Conservation (phyloP, 768 basidiomycete genomes). For the Candolleomyces aberdarensis region DNA sequence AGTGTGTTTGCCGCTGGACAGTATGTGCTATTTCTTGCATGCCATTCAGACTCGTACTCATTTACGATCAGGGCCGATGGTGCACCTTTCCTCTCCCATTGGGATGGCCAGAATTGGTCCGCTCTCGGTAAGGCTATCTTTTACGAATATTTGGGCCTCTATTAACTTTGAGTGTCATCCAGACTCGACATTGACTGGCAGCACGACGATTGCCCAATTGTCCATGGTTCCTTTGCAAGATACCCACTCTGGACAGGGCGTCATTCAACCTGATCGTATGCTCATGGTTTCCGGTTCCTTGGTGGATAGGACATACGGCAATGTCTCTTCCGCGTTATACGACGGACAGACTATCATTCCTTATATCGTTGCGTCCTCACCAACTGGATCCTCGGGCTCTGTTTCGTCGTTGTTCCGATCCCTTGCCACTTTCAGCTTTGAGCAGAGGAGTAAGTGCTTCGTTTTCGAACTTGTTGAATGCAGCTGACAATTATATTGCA, state of each 20-base stretch:
- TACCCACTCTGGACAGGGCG: conserved; percentile 63
- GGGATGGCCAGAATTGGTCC: conserved; percentile 81
- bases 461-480: conserved; percentile 4
- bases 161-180: conserved; percentile 2
- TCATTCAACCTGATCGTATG: conserved; percentile 84
- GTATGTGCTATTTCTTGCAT: conserved; percentile 38
- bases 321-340: conserved; percentile 81
- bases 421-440: conserved; percentile 72
- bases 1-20: conserved; percentile 91
- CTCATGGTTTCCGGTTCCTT: conserved; percentile 84
- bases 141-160: not conserved
- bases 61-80: conserved; percentile 49
- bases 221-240: conserved; percentile 86
- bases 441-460: conserved; percentile 54
- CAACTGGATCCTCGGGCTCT: conserved; percentile 65
- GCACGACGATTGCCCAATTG: conserved; percentile 75
- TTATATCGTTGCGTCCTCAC: conserved; percentile 67
- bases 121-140: conserved; percentile 46
- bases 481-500: conserved; percentile 24
- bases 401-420: conserved; percentile 84
- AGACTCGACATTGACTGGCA: conserved; percentile 55
- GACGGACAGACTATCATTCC: conserved; percentile 84
- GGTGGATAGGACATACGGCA: conserved; percentile 65
- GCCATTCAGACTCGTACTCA: not conserved
- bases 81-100: conserved; percentile 74